Conservation (phyloP, 352 stramenopile species). For the Phytophthora idaei region DNA sequence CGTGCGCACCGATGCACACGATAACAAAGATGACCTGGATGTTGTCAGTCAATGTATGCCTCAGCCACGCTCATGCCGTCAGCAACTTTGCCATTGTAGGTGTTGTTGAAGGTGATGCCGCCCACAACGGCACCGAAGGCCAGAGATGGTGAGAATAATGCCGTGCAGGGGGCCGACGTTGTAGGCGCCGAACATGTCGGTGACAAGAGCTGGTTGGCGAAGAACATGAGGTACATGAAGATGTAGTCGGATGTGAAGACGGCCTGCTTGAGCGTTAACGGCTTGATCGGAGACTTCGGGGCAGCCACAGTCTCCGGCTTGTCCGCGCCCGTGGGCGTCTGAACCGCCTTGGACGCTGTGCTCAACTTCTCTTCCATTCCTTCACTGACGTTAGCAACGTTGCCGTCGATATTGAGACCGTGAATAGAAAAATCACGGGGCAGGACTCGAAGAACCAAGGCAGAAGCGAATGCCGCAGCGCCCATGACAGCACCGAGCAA, state of each 20-base stretch:
- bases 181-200: conserved; percentile 56
- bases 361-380: conserved; percentile 42
- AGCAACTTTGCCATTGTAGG: background rate
- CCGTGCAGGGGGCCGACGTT: conserved; percentile 87
- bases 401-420: conserved; percentile 70
- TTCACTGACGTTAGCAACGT: conserved; percentile 38
- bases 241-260: conserved; percentile 62
- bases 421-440: conserved; percentile 49
- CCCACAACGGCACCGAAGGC: conserved; percentile 72
- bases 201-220: too few relatives aligned
- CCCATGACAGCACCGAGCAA: conserved; percentile 53
- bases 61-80: conserved; percentile 42
- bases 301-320: background rate
- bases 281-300: conserved; percentile 47
- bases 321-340: background rate
- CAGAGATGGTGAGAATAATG: conserved; percentile 77
- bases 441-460: conserved; percentile 54
- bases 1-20: conserved; percentile 50
- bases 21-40: background rate
- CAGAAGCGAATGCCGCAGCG: conserved; percentile 45
- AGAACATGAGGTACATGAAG: conserved; percentile 48
- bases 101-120: conserved; percentile 74
- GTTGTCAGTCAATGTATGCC: background rate
- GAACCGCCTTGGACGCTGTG: background rate
- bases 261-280: conserved; percentile 56